phyloP scores from a whole-genome alignment of 2,329 filamentous ascomycete genomes.

The Colletotrichum tropicicola region DNA sequence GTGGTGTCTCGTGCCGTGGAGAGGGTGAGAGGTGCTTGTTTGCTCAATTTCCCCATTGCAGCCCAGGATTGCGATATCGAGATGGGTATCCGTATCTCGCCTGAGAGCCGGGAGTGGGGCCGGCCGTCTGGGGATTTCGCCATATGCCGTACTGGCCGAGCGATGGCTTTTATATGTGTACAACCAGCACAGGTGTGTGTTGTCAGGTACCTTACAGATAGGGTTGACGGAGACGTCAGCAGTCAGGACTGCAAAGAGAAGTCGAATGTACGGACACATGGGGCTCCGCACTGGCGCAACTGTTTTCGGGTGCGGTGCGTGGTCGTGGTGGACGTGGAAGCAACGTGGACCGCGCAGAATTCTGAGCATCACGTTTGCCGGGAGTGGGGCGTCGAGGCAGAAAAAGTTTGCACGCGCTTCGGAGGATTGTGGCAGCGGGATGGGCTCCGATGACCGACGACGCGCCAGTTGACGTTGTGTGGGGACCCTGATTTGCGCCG shows the following conservation, averaged over 20 bases:
- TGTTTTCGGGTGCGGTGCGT: too few relatives aligned
- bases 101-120: slow-evolving; percentile 5
- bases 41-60: slow-evolving; percentile 24
- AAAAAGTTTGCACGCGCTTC: slow-evolving; percentile 26
- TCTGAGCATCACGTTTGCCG: too few relatives aligned
- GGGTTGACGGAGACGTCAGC: too few relatives aligned
- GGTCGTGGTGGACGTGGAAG: too few relatives aligned
- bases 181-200: too few relatives aligned
- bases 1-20: not conserved
- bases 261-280: too few relatives aligned
- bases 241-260: too few relatives aligned
- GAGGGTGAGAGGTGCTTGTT: not conserved
- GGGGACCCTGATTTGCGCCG: slow-evolving; percentile 28
- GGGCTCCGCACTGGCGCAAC: too few relatives aligned
- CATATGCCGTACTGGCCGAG: not conserved
- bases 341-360: too few relatives aligned
- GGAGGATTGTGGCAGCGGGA: slow-evolving; percentile 25
- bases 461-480: not conserved
- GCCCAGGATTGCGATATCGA: slow-evolving; percentile 26
- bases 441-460: slow-evolving; percentile 19
- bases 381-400: slow-evolving; percentile 3
- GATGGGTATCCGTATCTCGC: not conserved
- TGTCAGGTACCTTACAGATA: too few relatives aligned
- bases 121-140: not conserved
- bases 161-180: too few relatives aligned